Evolutionary conservation across 495 filamentous ascomycete genomes (phyloP), one percentile per base, ranked within the genome.

Genomic region (Aspergillus haitiensis): DNA sequence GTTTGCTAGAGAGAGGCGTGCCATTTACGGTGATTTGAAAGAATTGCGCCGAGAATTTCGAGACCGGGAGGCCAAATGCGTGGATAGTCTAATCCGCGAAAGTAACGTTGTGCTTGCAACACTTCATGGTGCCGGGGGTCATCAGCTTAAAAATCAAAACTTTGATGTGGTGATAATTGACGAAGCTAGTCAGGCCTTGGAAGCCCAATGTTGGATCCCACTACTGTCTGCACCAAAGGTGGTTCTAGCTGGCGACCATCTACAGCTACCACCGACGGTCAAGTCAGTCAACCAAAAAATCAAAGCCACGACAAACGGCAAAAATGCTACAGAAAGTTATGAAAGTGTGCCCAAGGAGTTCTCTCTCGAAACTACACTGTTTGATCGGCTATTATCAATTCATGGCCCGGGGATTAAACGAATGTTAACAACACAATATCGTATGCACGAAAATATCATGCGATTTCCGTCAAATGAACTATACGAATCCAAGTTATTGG

Each of bases 191-290:
- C 94, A 98, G 70, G 94, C 94, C 4, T 80, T 98, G 12, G 94
- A 98, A 71, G 92, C 95, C 1, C 94, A 98, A 71, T 98, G 93
- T 72, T 98, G 94, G 94, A 92, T 97, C n/a, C 85, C 95, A 12
- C 72, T 98, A 34, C 78, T 97, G 13, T 72, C 79, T 8, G 91
- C 91, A 2, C 85, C 83, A 53, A 97, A 97, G 75, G 84, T 92
- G 1, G 86, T 98, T 5, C 87, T 96, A 47, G 94, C 94, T 2
- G 94, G 94, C 56, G 94, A 98, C 64, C 94, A 97, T 71, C 74
- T 98, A 40, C 94, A 98, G 72, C 75, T 98, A 34, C 94, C 94
- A 13, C 94, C 94, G 7, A 98, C 95, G 0, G 88, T 98, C 67
- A 98, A 98, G 71, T 91, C 87, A 5, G 56, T 70, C 1, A 56